Base-by-base conservation (phyloP, 495 filamentous ascomycete species). In the Penicillium atrosanguineum region DNA sequence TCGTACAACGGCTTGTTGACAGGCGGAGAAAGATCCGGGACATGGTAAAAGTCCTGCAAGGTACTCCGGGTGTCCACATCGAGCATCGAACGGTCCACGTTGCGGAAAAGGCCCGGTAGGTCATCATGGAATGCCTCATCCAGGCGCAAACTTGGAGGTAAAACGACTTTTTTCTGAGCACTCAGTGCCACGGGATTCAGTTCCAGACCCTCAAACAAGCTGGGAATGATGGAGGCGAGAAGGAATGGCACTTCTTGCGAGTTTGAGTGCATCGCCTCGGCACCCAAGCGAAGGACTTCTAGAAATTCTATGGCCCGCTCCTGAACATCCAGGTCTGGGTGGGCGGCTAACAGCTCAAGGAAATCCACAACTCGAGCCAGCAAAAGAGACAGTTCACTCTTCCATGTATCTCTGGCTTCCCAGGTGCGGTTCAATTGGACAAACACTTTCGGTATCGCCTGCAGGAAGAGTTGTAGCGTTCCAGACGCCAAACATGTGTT, bases 271-370 rank as follows among this genome's bases (percentile, higher is more conserved):
- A 87, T 79, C 20, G 93, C 89, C 70, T 98, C 93, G 1, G 83
- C 80, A 12, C 87, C 87, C 39, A 98, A 75, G 41, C 89, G 88
- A 59, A 97, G 82, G 5, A 97, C 79, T 61, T 98, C 94, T 2
- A 88, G 78, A 60, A 93, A 95, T 62, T 96, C 93, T 15, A 96
- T 92, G 7, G 91, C 85, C 44, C 95, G 83, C 69, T 97, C 94
- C 68, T 98, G 94, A n/a, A 97, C 90, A 61, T 97, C 94, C 9
- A 98, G 75, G 58, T 84, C 87, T 0, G 95, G 90, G 64, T 96
- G 91, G 5, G 82, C 79, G 0, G 85, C 78, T 23, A 97, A 70
- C 0, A 83, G 78, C 46, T 96, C 92, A 3, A 96, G 74, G 41
- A 91, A 87, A 57, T 89, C 78, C 20, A 94, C 77, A n/a, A 95